These are phyloP conservation scores for Leersia perrieri DNA, from an alignment of 176 grass and related monocot genomes.

Conservation along the genomic window DNA sequence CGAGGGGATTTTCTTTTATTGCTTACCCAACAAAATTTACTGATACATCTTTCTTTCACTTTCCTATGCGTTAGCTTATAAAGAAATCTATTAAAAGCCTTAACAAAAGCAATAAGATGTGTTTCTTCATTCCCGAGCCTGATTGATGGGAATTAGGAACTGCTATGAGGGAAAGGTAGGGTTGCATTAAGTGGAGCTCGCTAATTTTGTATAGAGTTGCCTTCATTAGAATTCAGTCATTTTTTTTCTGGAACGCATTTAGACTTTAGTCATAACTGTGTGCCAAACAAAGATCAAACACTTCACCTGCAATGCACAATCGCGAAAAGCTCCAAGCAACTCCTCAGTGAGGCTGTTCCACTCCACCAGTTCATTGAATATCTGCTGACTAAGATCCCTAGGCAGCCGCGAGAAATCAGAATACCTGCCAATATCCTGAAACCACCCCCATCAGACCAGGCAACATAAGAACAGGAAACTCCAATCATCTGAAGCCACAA, in stretches of 20 bases:
- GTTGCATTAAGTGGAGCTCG: background rate
- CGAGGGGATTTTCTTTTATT: background rate
- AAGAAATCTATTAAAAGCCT: background rate
- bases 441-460: constrained; percentile 26
- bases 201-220: background rate
- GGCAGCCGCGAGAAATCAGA: constrained; percentile 76
- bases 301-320: constrained; percentile 89
- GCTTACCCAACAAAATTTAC: constrained; percentile 1
- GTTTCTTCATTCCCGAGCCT: background rate
- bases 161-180: background rate
- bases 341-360: constrained; percentile 55
- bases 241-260: background rate
- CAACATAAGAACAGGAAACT: constrained; percentile 2
- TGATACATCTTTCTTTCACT: background rate
- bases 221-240: background rate
- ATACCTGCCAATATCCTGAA: constrained; percentile 82
- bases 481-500: background rate
- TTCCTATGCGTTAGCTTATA: background rate
- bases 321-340: constrained; percentile 62
- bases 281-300: constrained; percentile 28
- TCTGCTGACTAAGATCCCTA: constrained; percentile 95
- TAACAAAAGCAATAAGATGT: background rate
- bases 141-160: background rate
- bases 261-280: background rate
- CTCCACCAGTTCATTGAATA: constrained; percentile 85